Percentiles rank a stretch among this genome's conserved stretches.
These are phyloP conservation scores for Sugiyamaella pinicola DNA, from an alignment of 1,139 yeast species.

Conservation along the genomic window DNA sequence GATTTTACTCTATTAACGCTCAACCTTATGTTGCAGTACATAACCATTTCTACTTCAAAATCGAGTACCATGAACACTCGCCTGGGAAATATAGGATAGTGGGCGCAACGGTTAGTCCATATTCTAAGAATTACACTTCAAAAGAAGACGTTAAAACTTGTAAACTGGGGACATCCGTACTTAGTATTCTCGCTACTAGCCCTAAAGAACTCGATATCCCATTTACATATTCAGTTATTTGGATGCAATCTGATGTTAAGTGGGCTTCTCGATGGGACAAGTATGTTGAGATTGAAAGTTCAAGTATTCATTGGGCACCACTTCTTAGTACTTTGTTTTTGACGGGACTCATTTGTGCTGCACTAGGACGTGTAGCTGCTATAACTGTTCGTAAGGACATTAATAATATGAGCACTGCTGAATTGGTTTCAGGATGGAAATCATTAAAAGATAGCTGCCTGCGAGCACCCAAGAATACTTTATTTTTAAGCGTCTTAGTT, in stretches of 20 bases:
- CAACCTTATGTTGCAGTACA: conserved; percentile 53
- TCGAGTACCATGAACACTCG: conserved; percentile 79
- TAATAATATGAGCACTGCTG: conserved; percentile 82
- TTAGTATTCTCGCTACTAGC: conserved; percentile 27
- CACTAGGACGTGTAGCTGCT: conserved; percentile 76
- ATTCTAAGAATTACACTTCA: conserved; percentile 55
- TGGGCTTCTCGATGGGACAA: conserved; percentile 99
- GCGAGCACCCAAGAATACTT: conserved; percentile 72
- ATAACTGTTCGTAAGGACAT: conserved; percentile 84
- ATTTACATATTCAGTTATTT: conserved; percentile 65
- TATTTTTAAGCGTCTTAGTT: conserved; percentile 73
- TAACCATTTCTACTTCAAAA: conserved; percentile 75
- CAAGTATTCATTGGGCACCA: conserved; percentile 94
- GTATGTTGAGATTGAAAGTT: conserved; percentile 85
- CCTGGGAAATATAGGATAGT: conserved; percentile 78
- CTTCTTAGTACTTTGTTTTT: conserved; percentile 80
- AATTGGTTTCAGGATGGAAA: conserved; percentile 90
- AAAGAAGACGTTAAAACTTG: conserved; percentile 41
- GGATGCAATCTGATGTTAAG: conserved; percentile 68
- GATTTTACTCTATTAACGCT: conserved; percentile 46
- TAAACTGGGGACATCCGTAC: no score
- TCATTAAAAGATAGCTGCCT: conserved; percentile 92
- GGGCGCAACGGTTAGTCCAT: conserved; percentile 78
- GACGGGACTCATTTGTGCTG: conserved; percentile 69
- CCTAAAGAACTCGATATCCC: conserved; percentile 46